Base-by-base conservation (phyloP, 2,329 filamentous ascomycete species). In the Pezicula rhizophila region DNA sequence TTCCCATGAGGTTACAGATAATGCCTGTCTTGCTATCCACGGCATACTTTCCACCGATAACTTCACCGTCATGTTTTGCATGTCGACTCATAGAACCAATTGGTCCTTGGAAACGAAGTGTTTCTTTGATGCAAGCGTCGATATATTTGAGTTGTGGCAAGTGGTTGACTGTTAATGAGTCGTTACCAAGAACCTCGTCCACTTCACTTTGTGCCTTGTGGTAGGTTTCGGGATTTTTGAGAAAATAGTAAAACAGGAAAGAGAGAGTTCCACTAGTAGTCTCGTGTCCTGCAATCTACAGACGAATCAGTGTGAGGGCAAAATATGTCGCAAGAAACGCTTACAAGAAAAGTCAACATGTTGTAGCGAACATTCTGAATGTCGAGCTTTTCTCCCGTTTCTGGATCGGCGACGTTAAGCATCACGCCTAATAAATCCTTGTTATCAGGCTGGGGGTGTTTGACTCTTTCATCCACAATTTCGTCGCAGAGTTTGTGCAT, bases 341-440 rank as follows among this genome's bases (percentile, higher is more conserved):
- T 23, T 23, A 23, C 73, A 8, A 76, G 65, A 3, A 66, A 66
- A 11, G 66, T 68, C 34, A 66, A 66, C 2, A 65, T 58, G 54
- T 89, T 87, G 61, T 84, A 74, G 12, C 79, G 75, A 52, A 89
- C 85, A 43, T 73, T 78, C 5, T 76, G 70, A 51, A 87, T 80
- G 1, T 70, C 75, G 55, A 89, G 68, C n/a, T 73, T 75, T 56
- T 82, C 70, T 11, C 84, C 83, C 4, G 84, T 87, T 64, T 80
- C 77, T 1, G 80, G 75, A 60, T 90, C 86, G 8, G 73, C 74
- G 0, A 82, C 83, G 8, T 80, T 70, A 40, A 91, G 68, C 82
- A 91, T 86, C 28, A 82, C 79, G 51, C 78, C 78, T 8, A 90
- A 66, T 5, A 90, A 69, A 63, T 90, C 87, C 48, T 83, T 84